Percentiles rank a stretch among this genome's conserved stretches.
These are phyloP conservation scores for Skeletonema potamos DNA, from an alignment of 108 stramenopile genomes.

Conservation along the genomic window DNA sequence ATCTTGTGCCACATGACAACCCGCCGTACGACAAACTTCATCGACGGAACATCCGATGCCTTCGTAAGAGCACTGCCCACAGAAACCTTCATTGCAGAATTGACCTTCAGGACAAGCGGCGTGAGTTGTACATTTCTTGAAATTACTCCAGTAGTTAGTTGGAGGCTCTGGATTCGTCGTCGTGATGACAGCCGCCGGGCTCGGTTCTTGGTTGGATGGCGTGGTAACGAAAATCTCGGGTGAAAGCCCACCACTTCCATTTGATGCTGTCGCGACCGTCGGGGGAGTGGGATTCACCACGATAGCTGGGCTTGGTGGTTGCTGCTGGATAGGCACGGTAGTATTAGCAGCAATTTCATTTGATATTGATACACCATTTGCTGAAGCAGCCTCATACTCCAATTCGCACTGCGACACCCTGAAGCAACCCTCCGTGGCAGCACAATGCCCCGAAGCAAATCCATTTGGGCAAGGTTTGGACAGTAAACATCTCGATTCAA, in stretches of 20 bases:
- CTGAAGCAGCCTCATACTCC: background rate
- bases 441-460: background rate
- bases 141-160: background rate
- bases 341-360: background rate
- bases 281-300: no score
- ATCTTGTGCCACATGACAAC: slow-evolving; percentile 9
- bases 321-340: background rate
- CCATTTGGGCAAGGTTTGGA: background rate
- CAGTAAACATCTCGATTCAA: background rate
- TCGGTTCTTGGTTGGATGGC: background rate
- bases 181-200: background rate
- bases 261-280: no score
- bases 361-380: no score
- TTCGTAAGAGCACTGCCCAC: slow-evolving; percentile 10
- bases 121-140: background rate
- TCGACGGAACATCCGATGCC: slow-evolving; percentile 23
- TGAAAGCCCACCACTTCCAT: background rate
- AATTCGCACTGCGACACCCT: background rate
- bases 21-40: slow-evolving; percentile 19
- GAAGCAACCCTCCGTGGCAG: background rate
- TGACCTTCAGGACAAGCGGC: background rate
- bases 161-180: background rate
- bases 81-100: slow-evolving; percentile 9
- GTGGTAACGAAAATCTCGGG: background rate
- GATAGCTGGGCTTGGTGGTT: background rate